Evolutionary conservation across 176 grass and related monocot species (phyloP), one percentile per base, ranked within the genome.

Genomic region (Zea mays): DNA sequence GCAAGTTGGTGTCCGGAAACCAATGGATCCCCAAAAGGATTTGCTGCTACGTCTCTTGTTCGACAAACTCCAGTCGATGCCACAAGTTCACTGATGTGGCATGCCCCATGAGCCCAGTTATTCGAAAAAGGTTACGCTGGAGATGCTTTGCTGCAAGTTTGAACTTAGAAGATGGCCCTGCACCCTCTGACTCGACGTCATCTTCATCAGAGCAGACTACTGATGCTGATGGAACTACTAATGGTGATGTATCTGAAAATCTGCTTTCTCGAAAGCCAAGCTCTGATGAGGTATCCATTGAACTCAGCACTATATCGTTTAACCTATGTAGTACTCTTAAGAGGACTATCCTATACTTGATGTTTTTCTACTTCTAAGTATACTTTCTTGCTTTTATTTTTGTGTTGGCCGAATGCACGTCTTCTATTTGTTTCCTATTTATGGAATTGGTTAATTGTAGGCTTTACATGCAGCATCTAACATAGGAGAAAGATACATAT

Each of bases 281-380:
- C 0, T 86, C 89, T 69, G 54, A 80, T 16, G 82, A 94, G 94
- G 94, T 91, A 87, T 72, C 60, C 16, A 15, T 70, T 72, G 13
- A 72, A 78, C 12, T 64, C 43, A 1, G 7, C 3, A 37, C 37
- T 66, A 48, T 50, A 67, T 43, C 10, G 4, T 78, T 75, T 80
- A 52, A 11, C 58, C 36, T 45, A 5, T 54, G 41, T 2, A 66
- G 49, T 51, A n/a, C 5, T n/a, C 52, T 55, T 56, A 16, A 56
- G 52, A 56, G 8, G 52, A 39, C 34, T 62, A 27, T 3, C 8
- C 39, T 42, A 86, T 19, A 74, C 47, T 34, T 12, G 8, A 36
- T 64, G 6, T 7, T 17, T 63, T 50, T 81, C 61, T 62, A 54
- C 12, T 72, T 34, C 46, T 33, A 46, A 79, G 7, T 17, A 34